Evolutionary conservation across 2,329 filamentous ascomycete genomes (phyloP), one percentile per base, ranked within the genome.

Genomic region (Annulohypoxylon truncatum): DNA sequence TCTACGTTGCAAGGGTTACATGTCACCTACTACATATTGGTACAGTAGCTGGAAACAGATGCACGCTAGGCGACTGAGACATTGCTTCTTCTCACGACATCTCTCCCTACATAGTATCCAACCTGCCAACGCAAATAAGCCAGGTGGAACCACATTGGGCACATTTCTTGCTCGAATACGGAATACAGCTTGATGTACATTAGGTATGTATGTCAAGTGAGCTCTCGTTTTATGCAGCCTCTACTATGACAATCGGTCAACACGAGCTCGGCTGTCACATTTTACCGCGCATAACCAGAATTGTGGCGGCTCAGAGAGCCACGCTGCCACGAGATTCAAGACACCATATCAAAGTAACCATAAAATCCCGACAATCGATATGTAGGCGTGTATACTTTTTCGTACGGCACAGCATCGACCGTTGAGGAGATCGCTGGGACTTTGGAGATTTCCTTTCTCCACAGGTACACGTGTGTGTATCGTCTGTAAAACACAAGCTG

Each of bases 401-500:
- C 40, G n/a, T 44, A 54, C 38, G 31, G 61, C 33, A 38, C 38
- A 46, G 24, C 28, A 52, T 51, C 26, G 31, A 63, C 18, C 46
- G 35, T 48, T 40, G 24, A 60, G 47, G 31, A 35, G 61, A 47
- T 60, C 46, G 42, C 24, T 40, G 56, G 35, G 48, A 61, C 26
- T 12, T 15, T 31, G 38, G 13, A 55, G 24, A n/a, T 20, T 54
- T 40, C 33, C 20, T 42, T 58, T 42, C 20, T 50, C 29, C 20
- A 48, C 26, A 38, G 33, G 31, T 53, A 53, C 53, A 55, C 51
- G 57, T 44, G 61, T 60, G 55, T 64, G 52, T 51, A 60, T 60
- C 59, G 24, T 29, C 64, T 54, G 55, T 68, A 66, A 70, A 66
- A 70, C 65, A 64, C 59, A 52, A 66, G 29, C 53, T 66, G 65